Evolutionary conservation across 495 filamentous ascomycete species (phyloP).

Genomic region (Penicillium verhagenii): DNA sequence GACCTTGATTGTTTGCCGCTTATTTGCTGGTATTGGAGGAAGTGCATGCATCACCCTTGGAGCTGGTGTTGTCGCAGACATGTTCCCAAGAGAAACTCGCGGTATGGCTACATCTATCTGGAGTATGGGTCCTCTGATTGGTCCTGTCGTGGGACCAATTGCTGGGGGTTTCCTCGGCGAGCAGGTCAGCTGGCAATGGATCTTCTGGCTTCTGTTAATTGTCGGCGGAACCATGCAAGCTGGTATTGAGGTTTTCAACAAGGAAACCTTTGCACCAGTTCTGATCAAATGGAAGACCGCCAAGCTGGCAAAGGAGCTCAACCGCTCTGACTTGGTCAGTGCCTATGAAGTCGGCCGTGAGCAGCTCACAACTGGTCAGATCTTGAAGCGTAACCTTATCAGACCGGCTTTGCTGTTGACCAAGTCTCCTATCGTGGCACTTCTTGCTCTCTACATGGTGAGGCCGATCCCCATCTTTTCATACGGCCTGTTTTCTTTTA

Average conservation of each 20-base stretch:
- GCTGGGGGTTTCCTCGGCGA: constrained; percentile 54
- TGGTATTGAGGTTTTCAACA: constrained; percentile 47
- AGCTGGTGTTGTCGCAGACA: constrained; percentile 9
- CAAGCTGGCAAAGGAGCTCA: constrained; percentile 30
- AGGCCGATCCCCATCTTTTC: background rate
- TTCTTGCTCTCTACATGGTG: constrained; percentile 57
- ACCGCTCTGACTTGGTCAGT: constrained; percentile 40
- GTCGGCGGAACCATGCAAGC: constrained; percentile 37
- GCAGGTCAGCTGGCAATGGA: constrained; percentile 57
- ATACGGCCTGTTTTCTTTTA: background rate
- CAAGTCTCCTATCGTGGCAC: constrained; percentile 52
- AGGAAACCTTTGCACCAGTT: constrained; percentile 52
- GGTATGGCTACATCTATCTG: constrained; percentile 5
- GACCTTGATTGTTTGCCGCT: constrained; percentile 61
- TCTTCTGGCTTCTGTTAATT: constrained; percentile 61
- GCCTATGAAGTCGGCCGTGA: constrained; percentile 11
- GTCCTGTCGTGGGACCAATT: constrained; percentile 17
- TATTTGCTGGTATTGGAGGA: constrained; percentile 25
- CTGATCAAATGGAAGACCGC: constrained; percentile 49
- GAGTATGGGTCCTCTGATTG: constrained; percentile 7
- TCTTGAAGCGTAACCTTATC: constrained; percentile 35
- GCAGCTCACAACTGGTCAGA: background rate
- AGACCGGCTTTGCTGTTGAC: constrained; percentile 46
- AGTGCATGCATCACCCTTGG: constrained; percentile 7
- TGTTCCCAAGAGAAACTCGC: constrained; percentile 4